Base-by-base conservation (phyloP, 768 basidiomycete genomes). In the Lanmaoa pseudosensibilis region DNA sequence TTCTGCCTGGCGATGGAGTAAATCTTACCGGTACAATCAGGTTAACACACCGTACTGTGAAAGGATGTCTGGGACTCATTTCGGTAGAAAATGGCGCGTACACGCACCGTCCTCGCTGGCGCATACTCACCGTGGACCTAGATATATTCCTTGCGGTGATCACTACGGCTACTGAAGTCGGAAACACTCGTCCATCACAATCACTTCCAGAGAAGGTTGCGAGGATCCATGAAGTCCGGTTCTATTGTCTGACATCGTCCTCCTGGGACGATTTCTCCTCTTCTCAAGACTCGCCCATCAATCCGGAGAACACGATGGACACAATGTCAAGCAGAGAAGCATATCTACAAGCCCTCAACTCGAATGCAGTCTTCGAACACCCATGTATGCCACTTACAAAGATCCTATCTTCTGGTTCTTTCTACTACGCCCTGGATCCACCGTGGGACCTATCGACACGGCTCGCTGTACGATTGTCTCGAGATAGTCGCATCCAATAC, bases 381-480 rank as follows among this genome's bases (percentile, higher is more conserved):
- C 97, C 97, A 2, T 98, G 95, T 70, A 71, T 84, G 58, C 89
- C 93, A 0, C 82, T 98, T 65, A 87, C 84, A 46, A 97, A 96
- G 73, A 94, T 98, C 53, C 75, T 99, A 5, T 89, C 92, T 32
- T 89, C 89, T 23, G 94, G 94, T 6, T 86, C 89, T 2, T 99
- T 99, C 75, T 99, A 98, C 73, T 97, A 91, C 66, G 87, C 97
- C 2, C 67, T 87, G 27, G 86, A 86, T 64, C 82, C 88, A 0
- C 78, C 81, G 8, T 98, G 95, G 92, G 95, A 98, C 71, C 76
- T 98, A 32, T 94, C 94, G 5, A 88, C 92, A 1, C 78, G 95
- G 44, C 77, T 98, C 38, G 77, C 87, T 16, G 81, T 85, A 34
- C 83, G 94, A 4, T 71, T 94, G 48, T 73, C 79, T 56, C 76